Evolutionary conservation across 805 yeast species (phyloP).

Genomic region (Pichia cabralensis): DNA sequence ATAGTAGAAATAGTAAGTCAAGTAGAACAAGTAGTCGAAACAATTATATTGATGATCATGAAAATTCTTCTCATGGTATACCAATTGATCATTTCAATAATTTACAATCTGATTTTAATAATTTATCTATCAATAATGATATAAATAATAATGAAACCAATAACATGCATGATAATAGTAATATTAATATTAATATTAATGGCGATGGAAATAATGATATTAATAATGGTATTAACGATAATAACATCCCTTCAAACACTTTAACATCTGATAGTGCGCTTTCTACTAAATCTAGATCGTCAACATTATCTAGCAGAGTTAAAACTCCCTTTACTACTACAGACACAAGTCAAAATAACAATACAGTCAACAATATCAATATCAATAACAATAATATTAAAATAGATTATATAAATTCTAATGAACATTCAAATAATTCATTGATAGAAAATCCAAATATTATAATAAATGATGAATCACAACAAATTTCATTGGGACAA

Average conservation of each 20-base stretch:
- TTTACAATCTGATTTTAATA: constrained; percentile 4
- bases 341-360: no score
- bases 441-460: background rate
- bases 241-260: no score
- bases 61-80: constrained; percentile 8
- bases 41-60: no score
- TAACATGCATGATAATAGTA: no score
- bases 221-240: background rate
- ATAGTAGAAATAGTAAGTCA: constrained; percentile 5
- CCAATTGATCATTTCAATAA: constrained; percentile 5
- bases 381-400: background rate
- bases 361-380: background rate
- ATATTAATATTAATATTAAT: background rate
- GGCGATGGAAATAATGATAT: background rate
- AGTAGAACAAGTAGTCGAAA: constrained; percentile 3
- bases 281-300: no score
- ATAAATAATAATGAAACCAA: background rate
- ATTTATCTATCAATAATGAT: background rate
- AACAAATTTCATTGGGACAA: background rate
- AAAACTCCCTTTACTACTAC: no score
- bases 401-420: background rate
- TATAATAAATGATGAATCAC: background rate
- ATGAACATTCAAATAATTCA: background rate
- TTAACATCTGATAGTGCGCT: no score
- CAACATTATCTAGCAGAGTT: no score